These are phyloP conservation scores for Umbelopsis vinacea DNA, from an alignment of 192 early-diverging fungal genomes.

Conservation along the genomic window DNA sequence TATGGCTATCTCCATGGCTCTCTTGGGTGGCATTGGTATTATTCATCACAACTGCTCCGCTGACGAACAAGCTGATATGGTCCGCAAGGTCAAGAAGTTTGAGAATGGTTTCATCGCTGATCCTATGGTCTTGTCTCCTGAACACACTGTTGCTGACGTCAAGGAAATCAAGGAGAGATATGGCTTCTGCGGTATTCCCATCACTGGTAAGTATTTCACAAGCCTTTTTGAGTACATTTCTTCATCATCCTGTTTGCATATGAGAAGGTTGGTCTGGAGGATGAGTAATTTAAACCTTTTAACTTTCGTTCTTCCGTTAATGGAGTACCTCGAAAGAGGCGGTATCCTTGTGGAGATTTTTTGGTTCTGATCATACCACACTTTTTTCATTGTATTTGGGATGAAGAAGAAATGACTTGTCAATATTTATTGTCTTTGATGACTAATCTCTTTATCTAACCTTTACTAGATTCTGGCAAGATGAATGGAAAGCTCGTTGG, in stretches of 20 bases:
- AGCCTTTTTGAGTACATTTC: neutral
- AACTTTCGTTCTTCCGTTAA: slow-evolving; percentile 53
- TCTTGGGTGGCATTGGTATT: slow-evolving; percentile 93
- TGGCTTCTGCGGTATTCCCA: slow-evolving; percentile 97
- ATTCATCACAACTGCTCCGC: slow-evolving; percentile 98
- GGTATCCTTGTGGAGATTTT: slow-evolving; percentile 36
- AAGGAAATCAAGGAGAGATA: slow-evolving; percentile 81
- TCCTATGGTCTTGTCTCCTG: slow-evolving; percentile 84
- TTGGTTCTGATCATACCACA: slow-evolving; percentile 26
- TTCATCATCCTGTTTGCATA: neutral
- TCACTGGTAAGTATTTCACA: slow-evolving; percentile 68
- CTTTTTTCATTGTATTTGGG: slow-evolving; percentile 7
- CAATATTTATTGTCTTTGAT: neutral
- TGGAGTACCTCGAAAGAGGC: slow-evolving; percentile 30
- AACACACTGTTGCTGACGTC: slow-evolving; percentile 85
- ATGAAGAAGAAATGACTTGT: neutral
- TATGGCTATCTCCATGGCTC: slow-evolving; percentile 98
- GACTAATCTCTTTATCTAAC: neutral
- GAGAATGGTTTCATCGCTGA: slow-evolving; percentile 99
- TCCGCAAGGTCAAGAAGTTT: slow-evolving; percentile 95
- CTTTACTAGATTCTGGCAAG: slow-evolving; percentile 72
- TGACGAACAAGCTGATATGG: slow-evolving; percentile 97
- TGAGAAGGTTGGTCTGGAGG: neutral
- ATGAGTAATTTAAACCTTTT: slow-evolving; percentile 24
- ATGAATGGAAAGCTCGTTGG: slow-evolving; percentile 89